Evolutionary conservation across 148 eudicot species (phyloP).

Genomic region (Dianthus caryophyllus): DNA sequence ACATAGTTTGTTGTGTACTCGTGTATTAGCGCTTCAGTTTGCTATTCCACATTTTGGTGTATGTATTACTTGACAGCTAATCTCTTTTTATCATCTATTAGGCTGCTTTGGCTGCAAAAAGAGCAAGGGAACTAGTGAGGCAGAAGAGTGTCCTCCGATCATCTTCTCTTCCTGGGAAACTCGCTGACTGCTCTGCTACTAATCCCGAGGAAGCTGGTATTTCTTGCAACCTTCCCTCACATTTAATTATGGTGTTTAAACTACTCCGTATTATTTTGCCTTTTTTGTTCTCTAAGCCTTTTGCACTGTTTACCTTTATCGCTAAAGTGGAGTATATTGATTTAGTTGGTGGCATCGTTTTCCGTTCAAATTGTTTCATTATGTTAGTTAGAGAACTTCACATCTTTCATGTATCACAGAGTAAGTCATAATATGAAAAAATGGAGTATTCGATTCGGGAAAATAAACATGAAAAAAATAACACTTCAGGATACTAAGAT

Average conservation of each 20-base stretch:
- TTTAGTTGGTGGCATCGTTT: too few species aligned
- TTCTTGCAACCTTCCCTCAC: constrained; percentile 5
- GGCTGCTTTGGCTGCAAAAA: constrained; percentile 98
- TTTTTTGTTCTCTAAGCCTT: background rate
- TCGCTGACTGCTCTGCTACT: constrained; percentile 94
- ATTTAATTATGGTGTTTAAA: background rate
- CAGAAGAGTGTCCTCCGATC: constrained; percentile 80
- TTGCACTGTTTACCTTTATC: background rate
- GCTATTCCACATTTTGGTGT: background rate
- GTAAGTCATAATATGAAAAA: too few species aligned
- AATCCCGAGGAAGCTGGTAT: constrained; percentile 91
- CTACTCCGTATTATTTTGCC: background rate
- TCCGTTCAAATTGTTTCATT: too few species aligned
- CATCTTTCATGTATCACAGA: too few species aligned
- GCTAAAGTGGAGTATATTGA: too few species aligned
- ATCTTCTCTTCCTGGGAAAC: constrained; percentile 98
- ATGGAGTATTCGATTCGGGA: too few species aligned
- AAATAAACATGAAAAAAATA: background rate
- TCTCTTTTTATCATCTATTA: constrained; percentile 21
- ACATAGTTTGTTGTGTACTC: background rate
- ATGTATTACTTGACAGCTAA: background rate
- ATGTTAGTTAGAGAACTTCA: too few species aligned
- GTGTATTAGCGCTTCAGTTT: background rate
- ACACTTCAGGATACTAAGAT: background rate
- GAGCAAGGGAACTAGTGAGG: constrained; percentile 92